Evolutionary conservation across 768 basidiomycete species (phyloP), one percentile per base, ranked within the genome.

Genomic region (Podaxis mareebaensis): DNA sequence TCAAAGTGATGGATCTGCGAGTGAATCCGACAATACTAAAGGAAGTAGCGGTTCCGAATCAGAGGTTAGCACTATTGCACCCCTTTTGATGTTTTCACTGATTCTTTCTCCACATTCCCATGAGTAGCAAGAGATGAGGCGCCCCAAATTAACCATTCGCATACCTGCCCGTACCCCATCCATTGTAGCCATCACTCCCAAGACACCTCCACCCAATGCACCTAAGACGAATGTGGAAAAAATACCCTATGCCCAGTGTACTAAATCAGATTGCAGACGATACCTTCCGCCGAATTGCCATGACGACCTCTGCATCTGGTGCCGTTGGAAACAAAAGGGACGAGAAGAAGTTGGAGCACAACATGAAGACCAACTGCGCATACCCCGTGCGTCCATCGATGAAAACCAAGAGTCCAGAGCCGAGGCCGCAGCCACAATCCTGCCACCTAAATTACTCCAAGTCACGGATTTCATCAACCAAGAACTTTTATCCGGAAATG

Each of bases 1-100:
- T 8, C 71, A 71, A 40, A 51, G 44, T 12, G 66, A 63, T 33
- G 60, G n/a, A 33, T 52, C 46, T 52, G 26, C 17, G 30, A 10
- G 6, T 33, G 42, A 52, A 20, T 40, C 61, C 13, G 11, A 28
- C 36, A 56, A 24, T 48, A 48, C 39, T 62, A 53, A 60, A 33
- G 26, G 42, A 38, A 57, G 15, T 54, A 22, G 3, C 56, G 24
- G 28, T 12, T 54, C 13, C 26, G 38, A 17, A 33, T 2, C 38
- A 44, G 67, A 64, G 30, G 64, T 65, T 22, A 20, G 39, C 40
- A 24, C 20, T 33, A 60, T 5, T 30, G 7, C 5, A 20, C 53
- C 36, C 15, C 13, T 63, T 67, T 20, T 58, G 30, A 52, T 26
- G 6, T 15, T 13, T 28, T 48, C n/a, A 24, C 26, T 40, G 20